These are phyloP conservation scores for Pinus taeda DNA, from an alignment of 75 land plant species.

Conservation along the genomic window DNA sequence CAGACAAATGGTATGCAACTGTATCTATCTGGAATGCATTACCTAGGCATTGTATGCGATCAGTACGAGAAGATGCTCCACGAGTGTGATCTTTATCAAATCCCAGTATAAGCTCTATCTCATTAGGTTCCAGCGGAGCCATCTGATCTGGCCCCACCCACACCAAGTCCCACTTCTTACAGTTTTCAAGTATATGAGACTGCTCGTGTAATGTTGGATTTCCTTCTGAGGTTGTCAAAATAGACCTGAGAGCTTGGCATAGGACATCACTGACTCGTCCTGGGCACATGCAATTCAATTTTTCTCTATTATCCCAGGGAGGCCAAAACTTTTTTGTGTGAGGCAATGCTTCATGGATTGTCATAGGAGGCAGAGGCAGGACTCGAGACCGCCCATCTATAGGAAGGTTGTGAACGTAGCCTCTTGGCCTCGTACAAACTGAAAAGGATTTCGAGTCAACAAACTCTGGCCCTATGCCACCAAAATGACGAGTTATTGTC, in stretches of 20 bases:
- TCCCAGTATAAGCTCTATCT: slow-evolving; percentile 64
- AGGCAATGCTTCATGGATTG: slow-evolving; percentile 65
- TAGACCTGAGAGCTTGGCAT: slow-evolving; percentile 21
- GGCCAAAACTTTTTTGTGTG: slow-evolving; percentile 62
- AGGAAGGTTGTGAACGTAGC: slow-evolving; percentile 80
- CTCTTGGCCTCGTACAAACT: slow-evolving; percentile 65
- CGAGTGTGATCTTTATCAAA: slow-evolving; percentile 78
- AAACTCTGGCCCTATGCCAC: slow-evolving; percentile 69
- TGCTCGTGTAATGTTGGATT: slow-evolving; percentile 36
- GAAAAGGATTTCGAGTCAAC: slow-evolving; percentile 74
- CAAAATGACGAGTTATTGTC: slow-evolving; percentile 52
- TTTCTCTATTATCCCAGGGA: slow-evolving; percentile 58
- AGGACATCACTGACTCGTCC: slow-evolving; percentile 19
- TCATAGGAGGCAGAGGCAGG: slow-evolving; percentile 57
- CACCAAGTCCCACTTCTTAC: slow-evolving; percentile 65
- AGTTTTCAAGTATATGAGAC: slow-evolving; percentile 34
- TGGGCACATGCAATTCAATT: slow-evolving; percentile 56
- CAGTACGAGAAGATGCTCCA: slow-evolving; percentile 50
- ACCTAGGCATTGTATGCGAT: slow-evolving; percentile 55
- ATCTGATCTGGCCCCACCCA: slow-evolving; percentile 68
- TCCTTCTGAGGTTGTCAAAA: slow-evolving; percentile 14
- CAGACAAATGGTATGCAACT: slow-evolving; percentile 42
- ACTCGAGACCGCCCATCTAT: slow-evolving; percentile 45
- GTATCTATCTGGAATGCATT: slow-evolving; percentile 71
- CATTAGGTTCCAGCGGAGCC: slow-evolving; percentile 79